Percentiles rank a stretch among this genome's conserved stretches.
phyloP scores from a whole-genome alignment of 768 basidiomycete species.

The Pisolithus tinctorius region DNA sequence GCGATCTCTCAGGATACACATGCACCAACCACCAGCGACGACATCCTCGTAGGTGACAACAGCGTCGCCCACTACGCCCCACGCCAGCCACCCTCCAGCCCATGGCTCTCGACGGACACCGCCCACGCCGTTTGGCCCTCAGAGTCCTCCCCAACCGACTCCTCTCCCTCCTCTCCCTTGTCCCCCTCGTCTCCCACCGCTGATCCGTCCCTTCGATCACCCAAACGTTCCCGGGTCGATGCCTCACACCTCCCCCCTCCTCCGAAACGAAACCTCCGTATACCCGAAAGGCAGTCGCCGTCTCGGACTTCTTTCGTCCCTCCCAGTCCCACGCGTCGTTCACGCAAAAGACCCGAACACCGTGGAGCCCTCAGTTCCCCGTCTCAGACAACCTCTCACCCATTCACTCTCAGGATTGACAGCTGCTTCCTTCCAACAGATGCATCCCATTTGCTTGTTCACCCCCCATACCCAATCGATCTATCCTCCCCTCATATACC shows the following conservation, averaged over 20 bases:
- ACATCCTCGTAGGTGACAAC: slow-evolving; percentile 30
- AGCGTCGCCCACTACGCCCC: slow-evolving; percentile 29
- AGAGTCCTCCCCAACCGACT: slow-evolving; percentile 28
- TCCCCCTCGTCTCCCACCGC: slow-evolving; percentile 27
- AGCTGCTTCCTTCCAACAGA: slow-evolving; percentile 15
- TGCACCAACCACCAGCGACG: slow-evolving; percentile 20
- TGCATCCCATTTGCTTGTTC: slow-evolving; percentile 21
- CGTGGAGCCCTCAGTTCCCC: slow-evolving; percentile 26
- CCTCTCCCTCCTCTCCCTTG: slow-evolving; percentile 34
- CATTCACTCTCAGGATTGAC: slow-evolving; percentile 19
- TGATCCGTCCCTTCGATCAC: slow-evolving; percentile 9
- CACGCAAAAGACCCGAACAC: slow-evolving; percentile 21
- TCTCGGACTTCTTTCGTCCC: slow-evolving; percentile 15
- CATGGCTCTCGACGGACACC: slow-evolving; percentile 26
- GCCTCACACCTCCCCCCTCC: slow-evolving; percentile 9
- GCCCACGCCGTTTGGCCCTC: slow-evolving; percentile 32
- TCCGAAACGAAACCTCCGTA: slow-evolving; percentile 12
- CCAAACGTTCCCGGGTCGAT: slow-evolving; percentile 28
- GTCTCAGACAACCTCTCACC: slow-evolving; percentile 16
- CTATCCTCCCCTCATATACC: slow-evolving; percentile 53
- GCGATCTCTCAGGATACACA: slow-evolving; percentile 29
- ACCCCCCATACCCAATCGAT: slow-evolving; percentile 31
- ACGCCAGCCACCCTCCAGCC: slow-evolving; percentile 31
- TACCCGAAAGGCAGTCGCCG: slow-evolving; percentile 6
- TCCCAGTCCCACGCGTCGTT: slow-evolving; percentile 24